Conservation (phyloP, 441 rosid species). For the Kokia cookei region DNA sequence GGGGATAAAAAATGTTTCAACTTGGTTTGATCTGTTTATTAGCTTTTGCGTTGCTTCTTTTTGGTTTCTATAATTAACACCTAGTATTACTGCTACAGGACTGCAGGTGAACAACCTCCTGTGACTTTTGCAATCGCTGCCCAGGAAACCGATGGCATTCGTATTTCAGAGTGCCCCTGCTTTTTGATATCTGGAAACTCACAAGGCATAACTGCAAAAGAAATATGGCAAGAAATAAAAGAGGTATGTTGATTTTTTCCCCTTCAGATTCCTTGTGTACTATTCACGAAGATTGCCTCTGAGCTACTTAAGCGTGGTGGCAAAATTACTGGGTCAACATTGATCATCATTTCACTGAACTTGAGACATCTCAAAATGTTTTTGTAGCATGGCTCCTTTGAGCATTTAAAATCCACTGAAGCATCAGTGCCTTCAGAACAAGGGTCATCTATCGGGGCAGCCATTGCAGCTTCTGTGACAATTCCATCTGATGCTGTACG, state of each 20-base stretch:
- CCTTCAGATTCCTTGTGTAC: background rate
- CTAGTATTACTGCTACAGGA: constrained; percentile 38
- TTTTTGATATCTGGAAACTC: constrained; percentile 68
- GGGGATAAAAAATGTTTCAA: background rate
- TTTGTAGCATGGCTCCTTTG: constrained; percentile 70
- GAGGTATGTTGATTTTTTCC: constrained; percentile 36
- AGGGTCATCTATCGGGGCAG: constrained; percentile 92
- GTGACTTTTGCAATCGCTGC: constrained; percentile 73
- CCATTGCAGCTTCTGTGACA: constrained; percentile 72
- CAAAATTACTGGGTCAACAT: background rate
- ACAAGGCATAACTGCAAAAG: constrained; percentile 65
- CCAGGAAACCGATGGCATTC: constrained; percentile 55
- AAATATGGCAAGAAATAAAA: constrained; percentile 81
- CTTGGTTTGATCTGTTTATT: constrained; percentile 1
- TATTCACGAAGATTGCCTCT: background rate
- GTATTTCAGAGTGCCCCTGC: constrained; percentile 64
- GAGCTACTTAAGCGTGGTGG: background rate
- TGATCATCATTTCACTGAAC: background rate
- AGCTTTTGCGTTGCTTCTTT: background rate
- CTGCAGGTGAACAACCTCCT: constrained; percentile 48
- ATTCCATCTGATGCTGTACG: constrained; percentile 47
- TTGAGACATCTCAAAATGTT: background rate
- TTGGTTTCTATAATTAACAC: background rate
- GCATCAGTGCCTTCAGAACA: constrained; percentile 44
- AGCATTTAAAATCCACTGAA: constrained; percentile 36